These are phyloP conservation scores for Vigna radiata DNA, from an alignment of 306 rosid species.

Conservation along the genomic window DNA sequence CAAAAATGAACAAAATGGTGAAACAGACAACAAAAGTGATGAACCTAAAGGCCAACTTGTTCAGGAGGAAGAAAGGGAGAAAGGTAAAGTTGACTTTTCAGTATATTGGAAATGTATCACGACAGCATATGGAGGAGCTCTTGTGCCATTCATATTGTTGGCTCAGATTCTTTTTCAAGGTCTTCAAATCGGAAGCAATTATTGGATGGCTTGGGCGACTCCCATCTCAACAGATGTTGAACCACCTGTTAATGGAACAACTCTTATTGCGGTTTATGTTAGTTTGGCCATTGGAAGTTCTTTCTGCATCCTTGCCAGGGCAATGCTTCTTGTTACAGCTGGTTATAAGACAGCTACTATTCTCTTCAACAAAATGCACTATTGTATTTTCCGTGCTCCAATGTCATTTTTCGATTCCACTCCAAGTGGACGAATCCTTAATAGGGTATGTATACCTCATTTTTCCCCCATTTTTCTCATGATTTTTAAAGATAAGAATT, in stretches of 20 bases:
- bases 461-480: background rate
- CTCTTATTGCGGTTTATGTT: constrained; percentile 65
- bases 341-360: constrained; percentile 77
- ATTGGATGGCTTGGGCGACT: constrained; percentile 97
- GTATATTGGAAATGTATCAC: constrained; percentile 82
- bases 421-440: constrained; percentile 85
- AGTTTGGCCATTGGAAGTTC: constrained; percentile 77
- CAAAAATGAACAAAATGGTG: constrained; percentile 46
- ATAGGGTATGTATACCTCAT: constrained; percentile 57
- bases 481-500: background rate
- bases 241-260: constrained; percentile 55
- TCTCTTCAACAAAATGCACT: constrained; percentile 84
- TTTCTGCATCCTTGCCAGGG: constrained; percentile 61
- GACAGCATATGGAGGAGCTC: constrained; percentile 80
- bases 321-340: constrained; percentile 57
- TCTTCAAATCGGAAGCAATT: constrained; percentile 91
- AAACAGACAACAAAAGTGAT: constrained; percentile 46
- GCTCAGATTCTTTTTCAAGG: constrained; percentile 68
- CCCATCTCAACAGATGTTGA: constrained; percentile 68
- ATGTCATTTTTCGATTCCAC: constrained; percentile 94
- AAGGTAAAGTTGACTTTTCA: constrained; percentile 74
- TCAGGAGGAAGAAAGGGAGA: constrained; percentile 94
- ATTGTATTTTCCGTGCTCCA: constrained; percentile 78
- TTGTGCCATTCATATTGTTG: constrained; percentile 78
- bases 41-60: constrained; percentile 73